Evolutionary conservation across 2,329 filamentous ascomycete species (phyloP), one percentile per base, ranked within the genome.

Genomic region (Exophiala phaeomuriformis): DNA sequence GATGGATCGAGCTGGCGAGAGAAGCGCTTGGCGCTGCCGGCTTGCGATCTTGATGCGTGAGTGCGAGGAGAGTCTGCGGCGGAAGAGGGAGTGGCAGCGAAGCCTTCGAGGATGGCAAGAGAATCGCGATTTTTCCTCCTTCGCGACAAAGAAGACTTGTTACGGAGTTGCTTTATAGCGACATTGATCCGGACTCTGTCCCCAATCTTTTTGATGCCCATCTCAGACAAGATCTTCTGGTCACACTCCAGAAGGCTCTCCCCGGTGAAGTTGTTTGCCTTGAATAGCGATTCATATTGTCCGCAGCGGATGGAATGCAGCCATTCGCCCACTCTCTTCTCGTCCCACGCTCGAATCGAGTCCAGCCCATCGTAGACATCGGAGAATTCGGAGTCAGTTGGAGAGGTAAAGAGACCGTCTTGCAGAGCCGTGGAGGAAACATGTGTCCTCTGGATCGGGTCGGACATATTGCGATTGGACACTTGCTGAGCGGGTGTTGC

Each of bases 211-310:
- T 95, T 94, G 63, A 98, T 91, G 41, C 93, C 93, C 82, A 98
- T 95, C 70, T 98, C 93, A 71, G 95, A 94, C 59, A 98, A 78
- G 39, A 95, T 89, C 52, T 90, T 85, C 75, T 95, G 94, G 71
- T 98, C 93, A 78, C 96, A 91, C 72, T 98, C 93, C 63, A 98
- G 79, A 42, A 98, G 77, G 67, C 95, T 96, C 73, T 96, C 90
- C 65, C 93, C 93, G 67, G 93, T 98, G 75, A 98, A 96, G 70
- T 97, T 88, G 69, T 98, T 95, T 67, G 84, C 78, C 84, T 72
- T 87, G 71, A 96, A 96, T 29, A 95, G 72, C 65, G 87, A 84
- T 68, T 95, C 90, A 71, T 98, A 97, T 67, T 97, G 90, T 63
- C 85, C 84, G 67, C 90, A 97, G 67, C 94, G 91, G 67, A 98